Percentiles rank a stretch among this genome's conserved stretches.
phyloP scores from a whole-genome alignment of 1,284 basidiomycete genomes.

The Thecaphora thlaspeos region DNA sequence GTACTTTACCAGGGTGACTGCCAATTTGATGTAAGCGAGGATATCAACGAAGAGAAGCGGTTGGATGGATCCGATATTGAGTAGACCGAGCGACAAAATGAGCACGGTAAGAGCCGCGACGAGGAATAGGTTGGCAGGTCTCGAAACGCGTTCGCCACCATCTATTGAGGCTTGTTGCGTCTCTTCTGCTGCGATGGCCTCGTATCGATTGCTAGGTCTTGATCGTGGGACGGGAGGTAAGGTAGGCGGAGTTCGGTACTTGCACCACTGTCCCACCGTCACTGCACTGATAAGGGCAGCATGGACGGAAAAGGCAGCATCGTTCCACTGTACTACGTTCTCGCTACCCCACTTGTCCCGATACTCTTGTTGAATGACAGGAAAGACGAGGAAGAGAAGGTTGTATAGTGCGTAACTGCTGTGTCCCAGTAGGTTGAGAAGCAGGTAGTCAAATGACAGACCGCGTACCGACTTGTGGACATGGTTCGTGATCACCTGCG shows the following conservation, averaged over 20 bases:
- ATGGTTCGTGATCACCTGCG: conserved; percentile 43
- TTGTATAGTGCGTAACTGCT: conserved; percentile 41
- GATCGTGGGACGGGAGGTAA: background rate
- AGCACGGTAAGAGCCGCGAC: conserved; percentile 3
- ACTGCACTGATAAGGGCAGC: conserved; percentile 23
- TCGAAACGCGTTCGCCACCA: conserved; percentile 1
- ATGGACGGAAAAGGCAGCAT: conserved; percentile 37
- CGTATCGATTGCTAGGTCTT: background rate
- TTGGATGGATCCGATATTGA: background rate
- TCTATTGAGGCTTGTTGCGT: background rate
- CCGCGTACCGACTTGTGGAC: conserved; percentile 21
- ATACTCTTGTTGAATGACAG: conserved; percentile 35
- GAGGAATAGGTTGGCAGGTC: conserved; percentile 6
- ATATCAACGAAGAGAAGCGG: conserved; percentile 40
- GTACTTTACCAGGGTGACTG: conserved; percentile 58
- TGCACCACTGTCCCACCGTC: conserved; percentile 8
- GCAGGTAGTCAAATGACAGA: conserved; percentile 44
- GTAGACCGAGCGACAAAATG: conserved; percentile 13
- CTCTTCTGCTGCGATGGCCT: no score
- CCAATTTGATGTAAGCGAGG: conserved; percentile 58
- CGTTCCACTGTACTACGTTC: conserved; percentile 42
- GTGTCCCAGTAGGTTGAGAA: conserved; percentile 45
- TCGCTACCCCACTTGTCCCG: conserved; percentile 25
- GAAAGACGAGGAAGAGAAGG: conserved; percentile 21
- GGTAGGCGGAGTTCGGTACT: background rate